Evolutionary conservation across 2,329 filamentous ascomycete species (phyloP), one percentile per base, ranked within the genome.

Genomic region (Scedosporium apiospermum): DNA sequence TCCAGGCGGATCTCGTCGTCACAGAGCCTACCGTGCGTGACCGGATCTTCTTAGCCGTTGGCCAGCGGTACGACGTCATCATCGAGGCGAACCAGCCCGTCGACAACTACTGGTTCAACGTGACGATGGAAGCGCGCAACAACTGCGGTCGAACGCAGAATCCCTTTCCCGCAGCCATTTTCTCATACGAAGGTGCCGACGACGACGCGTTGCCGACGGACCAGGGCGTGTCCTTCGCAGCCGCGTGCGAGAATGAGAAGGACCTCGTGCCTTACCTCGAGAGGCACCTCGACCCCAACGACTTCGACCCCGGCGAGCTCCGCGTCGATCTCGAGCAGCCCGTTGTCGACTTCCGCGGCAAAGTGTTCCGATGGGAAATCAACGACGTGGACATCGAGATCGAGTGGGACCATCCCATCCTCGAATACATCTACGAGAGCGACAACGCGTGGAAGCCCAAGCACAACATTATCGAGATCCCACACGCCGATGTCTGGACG

Each of bases 1-100:
- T 85, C 60, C 74, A 78, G 10, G 77, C 75, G 55, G 83, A 86
- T 68, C 79, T 83, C 46, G 80, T 85, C 2, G 77, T 80, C 1
- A 72, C 84, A 51, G 70, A 77, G 64, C 78, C 84, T 1, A 82
- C 81, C 67, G 73, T 72, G 3, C 79, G 78, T 1, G 71, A 77
- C 5, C 72, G 76, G 23, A 72, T 86, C 55, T 80, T 76, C 57
- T 72, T 86, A n/a, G 80, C 76, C 51, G 75, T 83, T 64, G 77
- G 72, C 49, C 76, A 71, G 69, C 72, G 82, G 6, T 69, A 73
- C 58, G 78, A 82, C 64, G 73, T 82, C 57, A 73, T 79, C 42
- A 76, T 82, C 60, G 71, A 76, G 53, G 79, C 74, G 6, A 72
- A 73, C 60, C 64, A 72, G 61, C 65, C 65, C 4, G 63, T 68